phyloP scores from a whole-genome alignment of 805 yeast genomes.

The Kodamaea neixiangensis region DNA sequence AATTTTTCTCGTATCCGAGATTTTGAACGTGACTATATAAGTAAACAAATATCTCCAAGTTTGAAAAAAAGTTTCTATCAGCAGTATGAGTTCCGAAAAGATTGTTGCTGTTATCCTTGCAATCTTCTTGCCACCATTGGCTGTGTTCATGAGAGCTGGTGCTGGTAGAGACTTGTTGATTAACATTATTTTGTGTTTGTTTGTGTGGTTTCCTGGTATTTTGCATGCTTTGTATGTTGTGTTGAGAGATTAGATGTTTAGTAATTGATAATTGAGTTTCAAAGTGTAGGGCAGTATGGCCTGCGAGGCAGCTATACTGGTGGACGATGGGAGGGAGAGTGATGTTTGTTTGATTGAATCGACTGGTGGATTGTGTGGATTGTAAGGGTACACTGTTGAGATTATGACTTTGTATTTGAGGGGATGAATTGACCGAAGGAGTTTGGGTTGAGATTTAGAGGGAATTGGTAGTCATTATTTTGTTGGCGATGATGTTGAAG shows the following conservation, averaged over 20 bases:
- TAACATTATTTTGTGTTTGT: slow-evolving; percentile 61
- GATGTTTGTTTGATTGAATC: too few species aligned
- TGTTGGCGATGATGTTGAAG: too few species aligned
- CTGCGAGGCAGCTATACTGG: too few species aligned
- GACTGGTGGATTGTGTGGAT: too few species aligned
- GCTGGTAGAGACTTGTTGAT: slow-evolving; percentile 63
- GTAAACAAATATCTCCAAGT: neutral
- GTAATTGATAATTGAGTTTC: neutral
- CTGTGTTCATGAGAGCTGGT: slow-evolving; percentile 72
- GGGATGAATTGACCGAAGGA: too few species aligned
- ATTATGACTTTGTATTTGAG: too few species aligned
- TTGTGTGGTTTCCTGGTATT: slow-evolving; percentile 78
- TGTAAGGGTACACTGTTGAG: too few species aligned
- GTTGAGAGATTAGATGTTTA: slow-evolving; percentile 24
- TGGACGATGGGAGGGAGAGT: too few species aligned
- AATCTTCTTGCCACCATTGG: slow-evolving; percentile 70
- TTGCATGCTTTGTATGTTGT: slow-evolving; percentile 73
- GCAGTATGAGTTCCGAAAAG: slow-evolving; percentile 41
- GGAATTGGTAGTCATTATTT: too few species aligned
- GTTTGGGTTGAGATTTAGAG: too few species aligned
- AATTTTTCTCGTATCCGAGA: neutral
- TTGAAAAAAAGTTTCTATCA: slow-evolving; percentile 3
- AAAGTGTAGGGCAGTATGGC: too few species aligned
- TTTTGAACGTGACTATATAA: neutral
- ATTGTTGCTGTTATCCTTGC: slow-evolving; percentile 48